Evolutionary conservation across 257 asterid genomes (phyloP), one percentile per base, ranked within the genome.

Genomic region (Penstemon barbatus): DNA sequence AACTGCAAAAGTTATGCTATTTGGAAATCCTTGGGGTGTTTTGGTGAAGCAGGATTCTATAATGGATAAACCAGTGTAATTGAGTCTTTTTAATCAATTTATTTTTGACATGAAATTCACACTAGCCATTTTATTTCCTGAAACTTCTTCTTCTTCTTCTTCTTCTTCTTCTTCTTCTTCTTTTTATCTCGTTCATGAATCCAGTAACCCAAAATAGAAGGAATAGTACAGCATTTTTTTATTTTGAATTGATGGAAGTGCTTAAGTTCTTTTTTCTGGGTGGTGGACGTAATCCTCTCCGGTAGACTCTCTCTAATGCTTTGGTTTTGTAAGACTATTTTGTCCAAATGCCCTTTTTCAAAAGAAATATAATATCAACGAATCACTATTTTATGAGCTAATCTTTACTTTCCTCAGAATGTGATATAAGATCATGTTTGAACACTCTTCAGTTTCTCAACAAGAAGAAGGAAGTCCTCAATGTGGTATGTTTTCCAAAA

Each of bases 361-460:
- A 40, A 19, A 55, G 65, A 62, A 65, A 55, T 18, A 37, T 59
- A 57, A 44, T 49, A 37, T 54, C 59, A 72, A 67, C 50, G 38
- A 57, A 61, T 66, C 61, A 63, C 45, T 43, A 55, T 6, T 45
- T 70, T 65, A 62, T 53, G 66, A 39, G 61, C 63, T 60, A 49
- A 43, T 39, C 61, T 42, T 74, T 69, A 58, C 58, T 66, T 73
- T 74, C 61, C 69, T 46, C 91, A 93, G 99, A 87, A 71, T 86
- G 97, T 75, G 99, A 94, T 77, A 82, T 94, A 81, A 83, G 99
- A 38, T 87, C 97, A 6, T 89, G 99, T 85, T 78, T 94, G 83
- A 94, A 94, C 89, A 91, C 97, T 39, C 89, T 94, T 82, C 99
- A 94, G 79, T 94, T 89, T 82, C 96, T 94, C 72, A 77, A 89